phyloP scores from a whole-genome alignment of 1,284 basidiomycete species.

The Boletellus deceptivus region DNA sequence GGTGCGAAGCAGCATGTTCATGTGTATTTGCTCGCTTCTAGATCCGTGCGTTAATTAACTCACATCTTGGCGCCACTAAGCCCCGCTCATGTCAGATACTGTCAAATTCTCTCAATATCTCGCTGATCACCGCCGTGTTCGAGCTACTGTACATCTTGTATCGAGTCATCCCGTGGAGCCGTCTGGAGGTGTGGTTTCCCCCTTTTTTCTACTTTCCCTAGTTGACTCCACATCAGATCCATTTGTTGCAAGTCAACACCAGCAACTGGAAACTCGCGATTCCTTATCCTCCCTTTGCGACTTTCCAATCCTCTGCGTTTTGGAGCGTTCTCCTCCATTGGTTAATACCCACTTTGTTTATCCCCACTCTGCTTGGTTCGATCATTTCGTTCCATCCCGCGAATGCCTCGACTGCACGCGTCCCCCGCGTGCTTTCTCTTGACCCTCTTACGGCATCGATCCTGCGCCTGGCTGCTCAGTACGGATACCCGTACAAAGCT shows the following conservation, averaged over 20 bases:
- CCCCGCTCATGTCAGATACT: constrained; percentile 39
- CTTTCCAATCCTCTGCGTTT: constrained; percentile 44
- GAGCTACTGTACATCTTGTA: constrained; percentile 49
- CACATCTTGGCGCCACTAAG: constrained; percentile 5
- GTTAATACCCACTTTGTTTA: constrained; percentile 53
- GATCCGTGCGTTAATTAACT: constrained; percentile 37
- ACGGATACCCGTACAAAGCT: constrained; percentile 47
- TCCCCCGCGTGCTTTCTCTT: constrained; percentile 35
- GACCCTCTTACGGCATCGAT: constrained; percentile 63
- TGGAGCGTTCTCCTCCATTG: constrained; percentile 55
- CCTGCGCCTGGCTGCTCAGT: constrained; percentile 53
- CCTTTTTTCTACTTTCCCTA: background rate
- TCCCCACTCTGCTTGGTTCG: constrained; percentile 53
- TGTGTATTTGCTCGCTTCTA: constrained; percentile 37
- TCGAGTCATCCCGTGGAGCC: constrained; percentile 47
- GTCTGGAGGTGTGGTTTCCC: constrained; percentile 34
- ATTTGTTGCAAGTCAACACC: constrained; percentile 10
- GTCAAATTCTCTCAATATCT: constrained; percentile 56
- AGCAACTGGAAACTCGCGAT: constrained; percentile 29
- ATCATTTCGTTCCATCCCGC: constrained; percentile 58
- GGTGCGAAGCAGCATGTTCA: constrained; percentile 18
- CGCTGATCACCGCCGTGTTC: constrained; percentile 43
- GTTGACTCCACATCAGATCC: constrained; percentile 20
- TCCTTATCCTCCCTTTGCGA: constrained; percentile 44
- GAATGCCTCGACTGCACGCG: constrained; percentile 26